Conservation (phyloP, 768 basidiomycete genomes). For the Mycena olivaceomarginata region DNA sequence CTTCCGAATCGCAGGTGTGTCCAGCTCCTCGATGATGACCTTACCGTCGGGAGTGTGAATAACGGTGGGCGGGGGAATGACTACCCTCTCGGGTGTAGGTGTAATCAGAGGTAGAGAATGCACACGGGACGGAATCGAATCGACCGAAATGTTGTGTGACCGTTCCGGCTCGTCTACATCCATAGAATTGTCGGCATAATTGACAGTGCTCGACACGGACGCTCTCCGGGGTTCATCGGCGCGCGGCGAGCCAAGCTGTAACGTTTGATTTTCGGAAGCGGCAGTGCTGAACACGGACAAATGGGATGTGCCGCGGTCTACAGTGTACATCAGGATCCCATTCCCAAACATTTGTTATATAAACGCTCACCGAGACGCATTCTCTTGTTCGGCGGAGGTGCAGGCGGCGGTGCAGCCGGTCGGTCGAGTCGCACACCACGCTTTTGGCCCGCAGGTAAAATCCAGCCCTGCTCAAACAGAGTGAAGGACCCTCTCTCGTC, state of each 20-base stretch:
- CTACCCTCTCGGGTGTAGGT: conserved; percentile 38
- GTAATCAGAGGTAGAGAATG: conserved; percentile 32
- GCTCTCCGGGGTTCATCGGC: conserved; percentile 49
- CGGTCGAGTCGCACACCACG: conserved; percentile 77
- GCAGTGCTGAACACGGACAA: conserved; percentile 69
- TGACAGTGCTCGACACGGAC: conserved; percentile 35
- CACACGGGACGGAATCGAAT: conserved; percentile 24
- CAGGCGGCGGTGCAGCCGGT: conserved; percentile 63
- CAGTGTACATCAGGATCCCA: conserved; percentile 4
- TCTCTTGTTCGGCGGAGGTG: conserved; percentile 75
- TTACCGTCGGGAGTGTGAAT: conserved; percentile 63
- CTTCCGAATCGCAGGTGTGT: conserved; percentile 81
- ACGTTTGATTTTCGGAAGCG: conserved; percentile 66
- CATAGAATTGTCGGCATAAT: conserved; percentile 45
- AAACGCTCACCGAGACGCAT: conserved; percentile 63
- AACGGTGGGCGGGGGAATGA: conserved; percentile 47
- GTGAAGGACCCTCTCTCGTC: conserved; percentile 85
- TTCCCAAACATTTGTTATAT: conserved; percentile 17
- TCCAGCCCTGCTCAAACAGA: conserved; percentile 93
- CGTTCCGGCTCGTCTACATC: conserved; percentile 45
- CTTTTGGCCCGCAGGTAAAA: conserved; percentile 84
- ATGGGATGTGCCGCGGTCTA: conserved; percentile 61
- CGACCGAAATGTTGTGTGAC: conserved; percentile 28
- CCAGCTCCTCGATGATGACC: conserved; percentile 82
- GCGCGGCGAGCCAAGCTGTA: conserved; percentile 48